These are phyloP conservation scores for Wickerhamomyces subpelliculosus DNA, from an alignment of 805 yeast genomes.

Conservation along the genomic window DNA sequence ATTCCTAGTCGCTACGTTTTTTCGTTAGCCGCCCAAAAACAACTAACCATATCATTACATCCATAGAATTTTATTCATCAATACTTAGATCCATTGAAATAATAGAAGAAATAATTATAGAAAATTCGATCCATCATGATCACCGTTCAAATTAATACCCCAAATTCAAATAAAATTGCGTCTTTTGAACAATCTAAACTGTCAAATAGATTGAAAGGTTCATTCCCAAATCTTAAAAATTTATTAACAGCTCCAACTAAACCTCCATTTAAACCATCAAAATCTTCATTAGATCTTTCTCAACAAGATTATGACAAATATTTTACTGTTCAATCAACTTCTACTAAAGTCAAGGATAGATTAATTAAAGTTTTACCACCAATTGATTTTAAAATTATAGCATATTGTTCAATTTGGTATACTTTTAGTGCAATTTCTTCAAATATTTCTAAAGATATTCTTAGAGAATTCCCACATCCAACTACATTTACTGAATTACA, in stretches of 20 bases:
- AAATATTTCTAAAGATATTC: conserved; percentile 72
- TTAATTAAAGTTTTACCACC: conserved; percentile 22
- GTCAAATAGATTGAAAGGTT: conserved; percentile 9
- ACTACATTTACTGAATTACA: conserved; percentile 87
- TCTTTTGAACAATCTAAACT: conserved; percentile 5
- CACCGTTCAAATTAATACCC: conserved; percentile 12
- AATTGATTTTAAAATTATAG: conserved; percentile 35
- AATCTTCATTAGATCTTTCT: conserved; percentile 17
- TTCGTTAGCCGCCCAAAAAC: no score
- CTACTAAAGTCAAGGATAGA: conserved; percentile 5
- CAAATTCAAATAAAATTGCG: conserved; percentile 4
- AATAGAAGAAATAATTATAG: no score
- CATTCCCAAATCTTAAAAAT: background rate
- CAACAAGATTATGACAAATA: conserved; percentile 17
- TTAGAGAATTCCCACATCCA: conserved; percentile 67
- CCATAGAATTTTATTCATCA: no score
- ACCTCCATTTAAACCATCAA: conserved; percentile 18
- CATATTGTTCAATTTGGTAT: conserved; percentile 75
- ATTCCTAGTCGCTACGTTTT: no score
- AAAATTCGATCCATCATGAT: conserved; percentile 5
- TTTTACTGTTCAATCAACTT: conserved; percentile 16
- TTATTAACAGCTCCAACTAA: background rate
- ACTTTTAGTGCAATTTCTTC: conserved; percentile 71
- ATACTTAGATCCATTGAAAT: no score
- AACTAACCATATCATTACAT: no score